Evolutionary conservation across 1,284 basidiomycete genomes (phyloP).

Genomic region (Puccinia coronata): DNA sequence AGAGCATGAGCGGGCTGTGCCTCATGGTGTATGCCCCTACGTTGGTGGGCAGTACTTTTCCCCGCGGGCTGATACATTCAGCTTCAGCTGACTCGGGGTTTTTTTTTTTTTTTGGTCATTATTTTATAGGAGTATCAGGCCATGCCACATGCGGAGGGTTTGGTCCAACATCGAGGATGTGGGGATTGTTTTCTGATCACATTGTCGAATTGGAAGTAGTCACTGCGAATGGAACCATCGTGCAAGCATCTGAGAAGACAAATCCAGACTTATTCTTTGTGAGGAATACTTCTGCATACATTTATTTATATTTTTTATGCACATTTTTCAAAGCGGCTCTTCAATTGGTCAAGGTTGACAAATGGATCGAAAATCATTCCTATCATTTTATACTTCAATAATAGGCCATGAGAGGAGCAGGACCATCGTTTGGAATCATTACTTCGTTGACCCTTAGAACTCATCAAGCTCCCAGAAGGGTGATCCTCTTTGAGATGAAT

Average conservation of each 20-base stretch:
- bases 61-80: not conserved
- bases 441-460: conserved; percentile 52
- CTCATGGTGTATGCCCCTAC: conserved; percentile 58
- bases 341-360: not conserved
- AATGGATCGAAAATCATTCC: not conserved
- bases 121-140: conserved; percentile 52
- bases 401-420: conserved; percentile 58
- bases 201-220: conserved; percentile 58
- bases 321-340: no score
- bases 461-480: conserved; percentile 13
- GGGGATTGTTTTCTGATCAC: conserved; percentile 58
- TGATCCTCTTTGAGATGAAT: conserved; percentile 23
- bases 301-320: not conserved
- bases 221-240: conserved; percentile 57
- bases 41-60: conserved; percentile 53
- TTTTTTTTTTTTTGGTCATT: not conserved
- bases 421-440: conserved; percentile 58
- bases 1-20: conserved; percentile 55
- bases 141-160: conserved; percentile 58
- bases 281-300: not conserved
- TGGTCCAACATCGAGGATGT: conserved; percentile 55
- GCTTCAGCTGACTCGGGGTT: not conserved
- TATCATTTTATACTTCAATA: conserved; percentile 52
- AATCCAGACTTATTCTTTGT: conserved; percentile 53
- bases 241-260: conserved; percentile 52